Base-by-base conservation (phyloP, 2,329 filamentous ascomycete species). In the Colletotrichum navitas region DNA sequence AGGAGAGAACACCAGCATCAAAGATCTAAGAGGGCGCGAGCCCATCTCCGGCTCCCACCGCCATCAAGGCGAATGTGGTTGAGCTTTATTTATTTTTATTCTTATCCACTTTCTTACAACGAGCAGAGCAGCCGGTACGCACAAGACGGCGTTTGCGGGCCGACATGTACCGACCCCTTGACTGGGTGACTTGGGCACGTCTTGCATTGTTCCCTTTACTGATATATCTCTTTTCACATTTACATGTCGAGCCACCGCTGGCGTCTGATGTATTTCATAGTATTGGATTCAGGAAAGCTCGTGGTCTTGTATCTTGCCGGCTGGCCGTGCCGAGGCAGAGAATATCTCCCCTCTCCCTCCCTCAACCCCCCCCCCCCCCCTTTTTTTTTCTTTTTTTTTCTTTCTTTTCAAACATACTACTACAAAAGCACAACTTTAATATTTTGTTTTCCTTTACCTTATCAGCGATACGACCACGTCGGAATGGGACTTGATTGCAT, bases 21-120 rank as follows among this genome's bases (percentile, higher is more conserved):
- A 71, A 72, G 67, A 66, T 63, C 18, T 32, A 72, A 72, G 67
- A 66, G 58, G 70, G 70, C 61, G 70, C 70, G 45, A 72, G 70
- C 70, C 70, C 67, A 66, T 66, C 61, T 21, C 26, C 29, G 34
- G 36, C 64, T 62, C 54, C 34, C 32, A 32, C 47, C 12, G 26
- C 24, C 59, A 55, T 41, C 39, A 24, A 49, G 32, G 51, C n/a
- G 43, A n/a, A 8, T 32, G 24, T 52, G 43, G 34, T 34, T n/a
- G 63, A 65, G 63, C 24, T 36, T 21, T 26, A 5, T 10, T 34
- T 32, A n/a, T n/a, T 12, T 26, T 36, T 36, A 14, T 34, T 39
- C 3, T 18, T 62, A 12, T 11, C 26, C 49, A 26, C 36, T 43
- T 62, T 41, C 11, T 21, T n/a, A 34, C 29, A 39, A 56, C 34